Evolutionary conservation across 2,329 filamentous ascomycete species (phyloP).

Genomic region (Colletotrichum agaves): DNA sequence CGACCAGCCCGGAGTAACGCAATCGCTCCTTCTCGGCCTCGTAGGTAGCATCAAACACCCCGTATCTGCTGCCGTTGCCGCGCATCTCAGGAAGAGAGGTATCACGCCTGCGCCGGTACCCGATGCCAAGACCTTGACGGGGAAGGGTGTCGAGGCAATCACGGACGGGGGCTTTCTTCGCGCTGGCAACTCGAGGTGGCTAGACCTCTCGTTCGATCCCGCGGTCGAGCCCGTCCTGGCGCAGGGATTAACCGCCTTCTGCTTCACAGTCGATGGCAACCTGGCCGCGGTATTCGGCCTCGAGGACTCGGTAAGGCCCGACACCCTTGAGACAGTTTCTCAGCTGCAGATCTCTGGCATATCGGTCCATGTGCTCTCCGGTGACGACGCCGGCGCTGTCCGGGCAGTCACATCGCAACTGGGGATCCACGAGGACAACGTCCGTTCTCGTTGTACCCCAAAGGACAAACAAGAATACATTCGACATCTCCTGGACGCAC

Average conservation of each 20-base stretch:
- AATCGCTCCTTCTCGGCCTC: conserved; percentile 38
- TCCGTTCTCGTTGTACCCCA: conserved; percentile 56
- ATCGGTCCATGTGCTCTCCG: conserved; percentile 60
- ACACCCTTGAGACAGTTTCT: conserved; percentile 50
- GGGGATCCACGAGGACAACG: conserved; percentile 50
- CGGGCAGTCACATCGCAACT: conserved; percentile 51
- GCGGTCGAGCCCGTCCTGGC: conserved; percentile 49
- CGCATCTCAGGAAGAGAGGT: conserved; percentile 48
- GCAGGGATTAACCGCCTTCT: conserved; percentile 57
- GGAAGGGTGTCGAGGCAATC: conserved; percentile 57
- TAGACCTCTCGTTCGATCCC: conserved; percentile 46
- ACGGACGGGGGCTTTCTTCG: conserved; percentile 46
- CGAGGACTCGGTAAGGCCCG: conserved; percentile 56
- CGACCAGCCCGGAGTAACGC: conserved; percentile 4
- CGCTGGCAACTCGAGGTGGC: conserved; percentile 64
- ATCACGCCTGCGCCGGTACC: conserved; percentile 39
- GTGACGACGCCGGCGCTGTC: conserved; percentile 64
- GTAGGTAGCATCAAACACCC: conserved; percentile 59
- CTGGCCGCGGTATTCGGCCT: conserved; percentile 58
- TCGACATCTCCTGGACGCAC: conserved; percentile 46
- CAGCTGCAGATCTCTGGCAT: conserved; percentile 52
- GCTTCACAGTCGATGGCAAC: conserved; percentile 52
- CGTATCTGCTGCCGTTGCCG: conserved; percentile 59
- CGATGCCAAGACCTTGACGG: conserved; percentile 52
- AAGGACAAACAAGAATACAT: conserved; percentile 60